Conservation (phyloP, 2,329 filamentous ascomycete genomes). For the Pseudocercospora musae region DNA sequence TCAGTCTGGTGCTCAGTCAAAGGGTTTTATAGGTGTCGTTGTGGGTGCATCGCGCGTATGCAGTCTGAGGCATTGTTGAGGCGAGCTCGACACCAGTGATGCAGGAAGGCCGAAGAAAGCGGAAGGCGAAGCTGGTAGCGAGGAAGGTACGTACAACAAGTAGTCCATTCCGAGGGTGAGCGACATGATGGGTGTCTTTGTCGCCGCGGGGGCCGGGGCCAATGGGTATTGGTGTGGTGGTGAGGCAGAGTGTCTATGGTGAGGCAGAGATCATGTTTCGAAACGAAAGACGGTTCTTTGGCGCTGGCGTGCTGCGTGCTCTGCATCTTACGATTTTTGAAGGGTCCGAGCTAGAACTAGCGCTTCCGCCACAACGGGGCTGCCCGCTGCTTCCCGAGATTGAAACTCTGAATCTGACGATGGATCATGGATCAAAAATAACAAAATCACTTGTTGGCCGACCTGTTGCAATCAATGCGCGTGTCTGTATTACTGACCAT, state of each 20-base stretch:
- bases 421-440: too few species aligned
- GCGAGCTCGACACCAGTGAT: background rate
- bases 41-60: background rate
- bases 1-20: constrained; percentile 1
- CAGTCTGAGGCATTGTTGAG: background rate
- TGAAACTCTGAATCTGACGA: background rate
- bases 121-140: background rate
- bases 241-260: background rate
- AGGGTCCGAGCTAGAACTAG: background rate
- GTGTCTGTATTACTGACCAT: background rate
- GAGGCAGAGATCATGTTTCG: background rate
- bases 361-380: background rate
- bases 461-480: background rate
- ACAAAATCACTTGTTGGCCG: too few species aligned
- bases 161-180: constrained; percentile 29
- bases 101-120: background rate
- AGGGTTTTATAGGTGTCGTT: background rate
- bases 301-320: background rate
- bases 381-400: background rate
- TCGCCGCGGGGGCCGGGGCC: background rate
- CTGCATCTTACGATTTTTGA: constrained; percentile 1
- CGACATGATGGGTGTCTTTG: constrained; percentile 18
- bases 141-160: constrained; percentile 20
- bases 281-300: background rate
- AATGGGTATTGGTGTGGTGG: background rate